Base-by-base conservation (phyloP, 202 grass and related monocot genomes). In the Eragrostis tef region DNA sequence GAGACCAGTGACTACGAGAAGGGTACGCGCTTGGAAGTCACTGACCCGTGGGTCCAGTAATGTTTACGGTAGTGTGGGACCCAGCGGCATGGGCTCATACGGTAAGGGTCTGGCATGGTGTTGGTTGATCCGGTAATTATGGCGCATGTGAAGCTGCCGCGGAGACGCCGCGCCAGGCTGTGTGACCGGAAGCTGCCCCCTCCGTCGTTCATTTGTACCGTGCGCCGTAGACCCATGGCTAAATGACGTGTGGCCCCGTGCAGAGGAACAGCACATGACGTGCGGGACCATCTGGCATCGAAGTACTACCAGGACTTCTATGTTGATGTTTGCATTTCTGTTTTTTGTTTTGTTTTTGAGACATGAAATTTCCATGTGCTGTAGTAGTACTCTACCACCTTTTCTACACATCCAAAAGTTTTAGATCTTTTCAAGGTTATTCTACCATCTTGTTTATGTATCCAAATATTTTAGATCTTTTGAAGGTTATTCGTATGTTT, bases 91-190 rank as follows among this genome's bases (percentile, higher is more conserved):
- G 56, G 56, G 56, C 21, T 4, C 3, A 24, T 4, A 4, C 56
- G 10, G 21, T 25, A 24, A 11, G 9, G 24, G 8, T 11, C 8
- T 11, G 15, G 53, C 20, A 11, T 61, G 11, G 22, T 27, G 4
- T 26, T 0, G 48, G 6, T 31, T 2, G 47, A 41, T 25, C 20
- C 48, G 15, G 22, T 0, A 5, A 16, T 67, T 6, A 64, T 8
- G 64, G 31, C 14, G 73, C 73, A 70, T 78, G 52, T 84, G 64
- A 22, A 31, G 74, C 71, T n/a, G 48, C 71, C 34, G 34, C 34
- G 34, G 34, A 56, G 49, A 36, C 52, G 52, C 51, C 19, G 19
- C 7, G 10, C 58, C 58, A 61, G 22, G 58, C 58, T 61, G 58
- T 61, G 47, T 39, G 54, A 56, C 52, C 52, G 52, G 16, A 7